Percentiles rank a stretch among this genome's conserved stretches.
phyloP scores from a whole-genome alignment of 208 protist species.

The Trypanosoma mega region DNA sequence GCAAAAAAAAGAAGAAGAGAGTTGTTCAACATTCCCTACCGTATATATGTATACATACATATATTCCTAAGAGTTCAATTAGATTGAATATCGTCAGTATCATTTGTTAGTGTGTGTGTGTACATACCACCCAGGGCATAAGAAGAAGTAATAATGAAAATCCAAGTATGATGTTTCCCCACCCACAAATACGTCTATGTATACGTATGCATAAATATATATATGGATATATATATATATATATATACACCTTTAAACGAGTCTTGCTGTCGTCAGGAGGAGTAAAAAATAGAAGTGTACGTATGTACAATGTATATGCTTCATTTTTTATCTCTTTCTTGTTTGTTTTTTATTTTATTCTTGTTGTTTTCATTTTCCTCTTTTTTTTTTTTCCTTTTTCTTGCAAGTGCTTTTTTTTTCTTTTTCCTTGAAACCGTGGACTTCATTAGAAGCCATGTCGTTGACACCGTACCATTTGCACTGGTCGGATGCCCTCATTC shows the following conservation, averaged over 20 bases:
- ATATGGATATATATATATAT: too few relatives aligned
- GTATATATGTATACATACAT: not conserved
- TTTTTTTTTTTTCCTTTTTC: constrained; percentile 21
- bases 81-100: too few relatives aligned
- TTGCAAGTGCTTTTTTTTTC: constrained; percentile 6
- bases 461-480: constrained; percentile 68
- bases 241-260: too few relatives aligned
- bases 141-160: too few relatives aligned
- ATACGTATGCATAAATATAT: too few relatives aligned
- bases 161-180: too few relatives aligned
- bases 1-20: too few relatives aligned
- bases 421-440: not conserved
- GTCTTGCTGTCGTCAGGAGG: too few relatives aligned
- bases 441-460: constrained; percentile 39
- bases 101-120: too few relatives aligned
- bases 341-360: constrained; percentile 1
- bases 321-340: not conserved
- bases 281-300: not conserved
- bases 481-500: constrained; percentile 76
- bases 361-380: constrained; percentile 12
- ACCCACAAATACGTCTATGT: too few relatives aligned
- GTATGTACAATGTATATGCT: not conserved
- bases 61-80: too few relatives aligned
- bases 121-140: too few relatives aligned
- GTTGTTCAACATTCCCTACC: not conserved